Conservation (phyloP, 441 rosid genomes). For the Lepidium campestre region DNA sequence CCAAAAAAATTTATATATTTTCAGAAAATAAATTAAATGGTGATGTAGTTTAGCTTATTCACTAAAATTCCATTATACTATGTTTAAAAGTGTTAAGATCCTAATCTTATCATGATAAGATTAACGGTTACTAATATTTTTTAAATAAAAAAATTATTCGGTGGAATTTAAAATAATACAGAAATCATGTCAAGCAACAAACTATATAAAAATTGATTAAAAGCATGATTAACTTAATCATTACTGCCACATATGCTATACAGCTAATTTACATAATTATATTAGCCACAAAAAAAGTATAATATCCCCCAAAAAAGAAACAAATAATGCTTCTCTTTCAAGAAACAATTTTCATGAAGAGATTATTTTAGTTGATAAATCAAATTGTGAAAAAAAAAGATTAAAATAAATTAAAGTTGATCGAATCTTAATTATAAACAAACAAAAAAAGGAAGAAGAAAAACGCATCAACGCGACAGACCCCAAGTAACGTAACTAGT, state of each 20-base stretch:
- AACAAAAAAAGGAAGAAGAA: background rate
- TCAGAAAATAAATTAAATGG: too few species aligned
- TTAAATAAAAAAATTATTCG: background rate
- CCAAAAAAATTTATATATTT: too few species aligned
- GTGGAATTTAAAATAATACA: background rate
- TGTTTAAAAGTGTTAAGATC: background rate
- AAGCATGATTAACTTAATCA: slow-evolving; percentile 6
- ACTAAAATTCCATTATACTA: too few species aligned
- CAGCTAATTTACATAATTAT: slow-evolving; percentile 17
- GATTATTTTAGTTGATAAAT: background rate
- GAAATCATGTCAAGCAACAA: slow-evolving; percentile 10
- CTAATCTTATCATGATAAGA: background rate
- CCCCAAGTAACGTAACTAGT: slow-evolving; percentile 6
- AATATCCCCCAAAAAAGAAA: slow-evolving; percentile 1
- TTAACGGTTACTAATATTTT: background rate
- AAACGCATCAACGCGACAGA: slow-evolving; percentile 16
- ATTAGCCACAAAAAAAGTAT: background rate
- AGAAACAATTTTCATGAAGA: background rate
- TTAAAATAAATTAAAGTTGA: background rate
- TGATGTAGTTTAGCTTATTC: too few species aligned
- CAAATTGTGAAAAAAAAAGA: background rate
- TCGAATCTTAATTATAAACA: slow-evolving; percentile 9
- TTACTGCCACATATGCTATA: slow-evolving; percentile 8
- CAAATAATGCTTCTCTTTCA: background rate
- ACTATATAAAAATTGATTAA: background rate